These are phyloP conservation scores for Ceratobasidium sp. DNA, from an alignment of 1,284 basidiomycete species.

Conservation along the genomic window DNA sequence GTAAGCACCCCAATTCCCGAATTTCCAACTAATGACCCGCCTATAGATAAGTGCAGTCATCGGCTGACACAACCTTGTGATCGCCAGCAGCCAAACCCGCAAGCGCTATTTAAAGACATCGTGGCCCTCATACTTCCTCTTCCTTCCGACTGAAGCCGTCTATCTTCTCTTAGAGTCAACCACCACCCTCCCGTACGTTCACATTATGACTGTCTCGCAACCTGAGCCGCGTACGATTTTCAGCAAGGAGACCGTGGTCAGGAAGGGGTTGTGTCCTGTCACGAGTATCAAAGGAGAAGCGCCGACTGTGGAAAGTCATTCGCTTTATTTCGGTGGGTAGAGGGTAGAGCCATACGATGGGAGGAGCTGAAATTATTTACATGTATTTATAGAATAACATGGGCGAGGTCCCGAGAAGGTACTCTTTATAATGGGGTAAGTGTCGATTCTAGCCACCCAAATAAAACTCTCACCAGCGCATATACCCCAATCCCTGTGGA, in stretches of 20 bases:
- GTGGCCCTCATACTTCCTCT: too few relatives aligned
- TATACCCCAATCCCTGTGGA: neutral
- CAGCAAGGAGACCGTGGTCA: conserved; percentile 68
- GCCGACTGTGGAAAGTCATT: conserved; percentile 71
- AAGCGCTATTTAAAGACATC: too few relatives aligned
- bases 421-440: conserved; percentile 78
- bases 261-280: conserved; percentile 80
- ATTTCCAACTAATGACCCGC: too few relatives aligned
- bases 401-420: conserved; percentile 74
- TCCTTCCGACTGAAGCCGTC: neutral
- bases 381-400: conserved; percentile 67
- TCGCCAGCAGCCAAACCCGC: too few relatives aligned
- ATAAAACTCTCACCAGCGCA: too few relatives aligned
- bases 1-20: too few relatives aligned
- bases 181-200: too few relatives aligned
- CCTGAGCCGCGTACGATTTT: conserved; percentile 61
- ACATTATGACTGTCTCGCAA: neutral
- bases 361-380: neutral
- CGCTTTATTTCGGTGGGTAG: conserved; percentile 69
- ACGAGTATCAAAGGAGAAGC: conserved; percentile 67
- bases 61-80: too few relatives aligned
- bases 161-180: neutral
- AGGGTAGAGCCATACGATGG: neutral
- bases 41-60: too few relatives aligned
- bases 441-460: neutral